phyloP scores from a whole-genome alignment of 2,329 filamentous ascomycete species.

The Sporothrix pseudoabietina region DNA sequence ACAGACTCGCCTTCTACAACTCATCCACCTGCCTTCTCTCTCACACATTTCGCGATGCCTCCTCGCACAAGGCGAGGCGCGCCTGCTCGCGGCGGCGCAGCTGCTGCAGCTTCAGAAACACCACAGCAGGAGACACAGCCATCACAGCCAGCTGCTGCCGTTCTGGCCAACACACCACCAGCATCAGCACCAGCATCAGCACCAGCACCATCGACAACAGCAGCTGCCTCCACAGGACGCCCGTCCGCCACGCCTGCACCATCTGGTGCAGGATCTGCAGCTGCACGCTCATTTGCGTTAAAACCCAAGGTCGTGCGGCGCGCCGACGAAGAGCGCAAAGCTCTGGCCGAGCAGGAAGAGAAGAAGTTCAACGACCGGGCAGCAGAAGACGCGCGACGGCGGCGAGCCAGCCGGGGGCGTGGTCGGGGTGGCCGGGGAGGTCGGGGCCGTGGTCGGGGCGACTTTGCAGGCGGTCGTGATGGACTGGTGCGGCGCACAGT shows the following conservation, averaged over 20 bases:
- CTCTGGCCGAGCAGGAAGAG: constrained; percentile 43
- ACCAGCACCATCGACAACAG: background rate
- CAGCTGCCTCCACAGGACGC: constrained; percentile 2
- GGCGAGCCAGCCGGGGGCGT: constrained; percentile 38
- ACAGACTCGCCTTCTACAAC: background rate
- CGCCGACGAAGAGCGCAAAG: constrained; percentile 43
- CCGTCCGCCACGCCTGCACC: constrained; percentile 7
- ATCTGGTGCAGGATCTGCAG: background rate
- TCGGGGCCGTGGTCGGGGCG: constrained; percentile 39
- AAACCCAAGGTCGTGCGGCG: constrained; percentile 43
- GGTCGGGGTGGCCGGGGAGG: constrained; percentile 37
- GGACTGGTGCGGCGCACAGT: constrained; percentile 40
- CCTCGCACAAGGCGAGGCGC: constrained; percentile 32
- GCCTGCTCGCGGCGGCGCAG: constrained; percentile 28
- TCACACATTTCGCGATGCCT: constrained; percentile 27
- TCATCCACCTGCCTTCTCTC: background rate
- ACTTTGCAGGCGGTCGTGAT: constrained; percentile 35
- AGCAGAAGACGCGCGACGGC: constrained; percentile 40
- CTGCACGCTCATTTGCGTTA: constrained; percentile 37
- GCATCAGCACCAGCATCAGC: constrained; percentile 21
- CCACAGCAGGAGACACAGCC: constrained; percentile 15
- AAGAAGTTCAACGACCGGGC: constrained; percentile 39
- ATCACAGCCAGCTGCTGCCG: background rate
- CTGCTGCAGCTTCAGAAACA: constrained; percentile 7
- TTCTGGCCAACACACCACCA: constrained; percentile 17